These are phyloP conservation scores for Acacia pycnantha DNA, from an alignment of 331 rosid species.

Conservation along the genomic window DNA sequence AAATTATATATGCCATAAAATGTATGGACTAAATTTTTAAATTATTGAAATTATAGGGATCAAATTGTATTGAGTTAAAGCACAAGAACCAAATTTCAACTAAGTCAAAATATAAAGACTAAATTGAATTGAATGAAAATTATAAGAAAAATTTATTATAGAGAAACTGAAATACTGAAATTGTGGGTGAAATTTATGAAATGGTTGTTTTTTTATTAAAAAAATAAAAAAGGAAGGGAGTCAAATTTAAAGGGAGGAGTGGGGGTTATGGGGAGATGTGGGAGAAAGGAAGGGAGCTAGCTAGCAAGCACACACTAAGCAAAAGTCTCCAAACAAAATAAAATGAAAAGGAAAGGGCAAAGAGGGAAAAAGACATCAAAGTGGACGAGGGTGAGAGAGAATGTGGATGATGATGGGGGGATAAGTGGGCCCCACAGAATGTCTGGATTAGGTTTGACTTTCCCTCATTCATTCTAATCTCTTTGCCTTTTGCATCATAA, in stretches of 20 bases:
- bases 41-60: background rate
- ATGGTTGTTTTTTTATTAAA: background rate
- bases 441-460: conserved; percentile 79
- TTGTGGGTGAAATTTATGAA: background rate
- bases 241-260: background rate
- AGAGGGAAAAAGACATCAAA: background rate
- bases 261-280: background rate
- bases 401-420: conserved; percentile 29
- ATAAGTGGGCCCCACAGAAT: conserved; percentile 49
- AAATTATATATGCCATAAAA: too few relatives aligned
- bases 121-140: too few relatives aligned
- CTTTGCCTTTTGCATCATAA: conserved; percentile 54
- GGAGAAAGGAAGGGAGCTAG: background rate
- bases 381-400: background rate
- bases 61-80: background rate
- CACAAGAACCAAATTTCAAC: too few relatives aligned
- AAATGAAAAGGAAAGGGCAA: background rate
- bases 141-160: too few relatives aligned
- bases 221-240: background rate
- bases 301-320: background rate
- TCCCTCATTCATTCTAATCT: conserved; percentile 27
- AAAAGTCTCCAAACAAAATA: background rate
- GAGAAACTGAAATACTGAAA: too few relatives aligned
- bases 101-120: too few relatives aligned
- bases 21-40: too few relatives aligned